Conservation (phyloP, 768 basidiomycete species). For the Saitozyma sp. region DNA sequence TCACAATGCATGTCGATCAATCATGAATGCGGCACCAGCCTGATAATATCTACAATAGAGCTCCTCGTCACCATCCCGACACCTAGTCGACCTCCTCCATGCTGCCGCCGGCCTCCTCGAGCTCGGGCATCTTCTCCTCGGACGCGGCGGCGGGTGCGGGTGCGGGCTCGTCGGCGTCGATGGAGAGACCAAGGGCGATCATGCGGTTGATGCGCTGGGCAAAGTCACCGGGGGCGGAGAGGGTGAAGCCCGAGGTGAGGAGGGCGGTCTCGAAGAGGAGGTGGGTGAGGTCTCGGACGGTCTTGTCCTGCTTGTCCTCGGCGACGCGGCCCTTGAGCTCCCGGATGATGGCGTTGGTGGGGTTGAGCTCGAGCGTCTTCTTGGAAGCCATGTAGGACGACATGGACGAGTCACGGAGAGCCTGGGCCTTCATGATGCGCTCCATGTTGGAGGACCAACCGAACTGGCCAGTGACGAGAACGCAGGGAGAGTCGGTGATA, state of each 20-base stretch:
- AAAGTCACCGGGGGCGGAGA: slow-evolving; percentile 92
- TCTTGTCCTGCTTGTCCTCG: slow-evolving; percentile 98
- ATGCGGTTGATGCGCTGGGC: slow-evolving; percentile 95
- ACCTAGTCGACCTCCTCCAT: slow-evolving; percentile 89
- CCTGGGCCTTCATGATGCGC: slow-evolving; percentile 99
- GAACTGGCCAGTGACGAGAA: slow-evolving; percentile 97
- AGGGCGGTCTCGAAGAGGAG: slow-evolving; percentile 96
- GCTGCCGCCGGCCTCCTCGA: slow-evolving; percentile 48
- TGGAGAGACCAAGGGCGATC: slow-evolving; percentile 68
- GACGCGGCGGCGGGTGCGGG: slow-evolving; percentile 55
- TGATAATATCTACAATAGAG: background rate
- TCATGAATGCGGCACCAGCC: slow-evolving; percentile 3
- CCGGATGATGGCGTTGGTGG: slow-evolving; percentile 86
- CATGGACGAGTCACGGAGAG: slow-evolving; percentile 57
- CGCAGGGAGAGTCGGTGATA: slow-evolving; percentile 93
- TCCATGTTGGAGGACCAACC: slow-evolving; percentile 99
- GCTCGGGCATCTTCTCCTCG: slow-evolving; percentile 50
- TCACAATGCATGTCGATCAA: slow-evolving; percentile 12
- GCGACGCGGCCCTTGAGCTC: slow-evolving; percentile 93
- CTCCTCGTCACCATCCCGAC: background rate
- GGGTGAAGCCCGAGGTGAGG: slow-evolving; percentile 71
- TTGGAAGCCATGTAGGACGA: slow-evolving; percentile 98
- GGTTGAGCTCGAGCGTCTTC: slow-evolving; percentile 97
- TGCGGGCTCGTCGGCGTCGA: slow-evolving; percentile 66
- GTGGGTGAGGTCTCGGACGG: slow-evolving; percentile 92